Evolutionary conservation across 805 yeast species (phyloP).

Genomic region (Yamadazyma kitorensis): DNA sequence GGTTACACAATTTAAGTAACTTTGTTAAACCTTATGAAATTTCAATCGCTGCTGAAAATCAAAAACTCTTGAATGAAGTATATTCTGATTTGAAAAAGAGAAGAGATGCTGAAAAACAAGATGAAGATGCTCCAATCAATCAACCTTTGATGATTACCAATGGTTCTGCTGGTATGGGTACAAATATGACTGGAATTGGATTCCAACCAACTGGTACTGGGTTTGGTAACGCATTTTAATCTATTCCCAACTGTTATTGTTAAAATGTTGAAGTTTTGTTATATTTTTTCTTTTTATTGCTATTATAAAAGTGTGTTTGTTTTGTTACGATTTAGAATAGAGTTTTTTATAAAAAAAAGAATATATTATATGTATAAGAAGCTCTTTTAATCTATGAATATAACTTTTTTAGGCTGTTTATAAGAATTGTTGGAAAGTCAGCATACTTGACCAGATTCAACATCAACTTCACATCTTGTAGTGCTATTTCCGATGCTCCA

Average conservation of each 20-base stretch:
- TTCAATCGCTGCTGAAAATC: slow-evolving; percentile 78
- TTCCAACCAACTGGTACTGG: slow-evolving; percentile 72
- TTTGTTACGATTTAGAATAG: too few relatives aligned
- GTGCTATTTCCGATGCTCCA: too few relatives aligned
- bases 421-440: too few relatives aligned
- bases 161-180: slow-evolving; percentile 43
- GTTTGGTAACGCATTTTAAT: slow-evolving; percentile 47
- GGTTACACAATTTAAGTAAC: slow-evolving; percentile 84
- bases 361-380: too few relatives aligned
- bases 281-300: slow-evolving; percentile 2
- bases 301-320: too few relatives aligned
- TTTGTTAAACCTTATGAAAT: slow-evolving; percentile 91
- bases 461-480: too few relatives aligned
- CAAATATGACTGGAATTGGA: slow-evolving; percentile 48
- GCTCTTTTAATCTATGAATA: too few relatives aligned
- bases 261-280: slow-evolving; percentile 1
- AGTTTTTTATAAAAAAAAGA: too few relatives aligned
- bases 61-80: slow-evolving; percentile 59
- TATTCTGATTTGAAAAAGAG: slow-evolving; percentile 70
- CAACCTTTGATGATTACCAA: slow-evolving; percentile 82
- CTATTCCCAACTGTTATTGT: background rate
- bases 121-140: slow-evolving; percentile 49
- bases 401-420: too few relatives aligned
- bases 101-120: slow-evolving; percentile 52
- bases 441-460: too few relatives aligned